These are phyloP conservation scores for Mixia osmundae DNA, from an alignment of 1,284 basidiomycete genomes.

Conservation along the genomic window DNA sequence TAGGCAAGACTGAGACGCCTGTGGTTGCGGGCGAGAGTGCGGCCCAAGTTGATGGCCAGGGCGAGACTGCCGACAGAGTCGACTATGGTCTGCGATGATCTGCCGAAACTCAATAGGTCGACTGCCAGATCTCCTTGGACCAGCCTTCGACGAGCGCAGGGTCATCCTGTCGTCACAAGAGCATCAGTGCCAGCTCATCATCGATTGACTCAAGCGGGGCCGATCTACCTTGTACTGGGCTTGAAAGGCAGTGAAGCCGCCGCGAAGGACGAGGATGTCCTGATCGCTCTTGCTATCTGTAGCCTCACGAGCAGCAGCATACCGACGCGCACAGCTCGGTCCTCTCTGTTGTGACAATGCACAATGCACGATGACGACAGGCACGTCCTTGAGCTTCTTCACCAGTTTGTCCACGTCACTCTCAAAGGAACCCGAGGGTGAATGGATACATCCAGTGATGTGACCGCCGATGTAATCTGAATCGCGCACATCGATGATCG, in stretches of 20 bases:
- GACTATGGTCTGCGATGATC: neutral
- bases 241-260: slow-evolving; percentile 21
- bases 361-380: slow-evolving; percentile 22
- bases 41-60: too few relatives aligned
- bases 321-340: slow-evolving; percentile 22
- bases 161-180: slow-evolving; percentile 10
- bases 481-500: too few relatives aligned
- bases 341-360: slow-evolving; percentile 19
- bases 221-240: slow-evolving; percentile 17
- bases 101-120: slow-evolving; percentile 1
- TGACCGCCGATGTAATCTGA: neutral
- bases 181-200: neutral
- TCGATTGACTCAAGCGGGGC: neutral
- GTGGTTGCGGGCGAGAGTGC: too few relatives aligned
- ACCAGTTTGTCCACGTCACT: neutral
- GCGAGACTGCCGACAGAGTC: neutral
- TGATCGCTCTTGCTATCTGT: slow-evolving; percentile 12
- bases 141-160: slow-evolving; percentile 19
- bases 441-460: neutral
- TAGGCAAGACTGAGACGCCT: neutral
- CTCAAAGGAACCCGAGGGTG: neutral
- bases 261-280: slow-evolving; percentile 20
- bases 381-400: slow-evolving; percentile 4
- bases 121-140: slow-evolving; percentile 17
- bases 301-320: slow-evolving; percentile 17